Evolutionary conservation across 2,329 filamentous ascomycete species (phyloP).

Genomic region (Neospermospora avenae): DNA sequence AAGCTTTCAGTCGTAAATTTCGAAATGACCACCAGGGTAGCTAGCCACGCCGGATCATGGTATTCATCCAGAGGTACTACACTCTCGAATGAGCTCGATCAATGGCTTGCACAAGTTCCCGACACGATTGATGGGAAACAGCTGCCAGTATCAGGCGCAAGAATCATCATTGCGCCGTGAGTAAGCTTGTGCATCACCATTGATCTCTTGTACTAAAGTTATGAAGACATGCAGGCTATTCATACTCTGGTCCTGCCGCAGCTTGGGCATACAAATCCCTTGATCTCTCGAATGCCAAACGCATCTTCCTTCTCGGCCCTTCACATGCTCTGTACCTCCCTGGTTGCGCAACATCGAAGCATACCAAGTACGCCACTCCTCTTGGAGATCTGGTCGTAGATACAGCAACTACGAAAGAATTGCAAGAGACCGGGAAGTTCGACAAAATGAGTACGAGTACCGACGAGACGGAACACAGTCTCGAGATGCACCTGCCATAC

Average conservation of each 20-base stretch:
- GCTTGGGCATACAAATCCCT: conserved; percentile 92
- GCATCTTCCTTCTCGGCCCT: conserved; percentile 87
- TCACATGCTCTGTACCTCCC: conserved; percentile 83
- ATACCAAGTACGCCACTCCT: conserved; percentile 69
- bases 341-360: conserved; percentile 72
- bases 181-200: conserved; percentile 35
- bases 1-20: background rate
- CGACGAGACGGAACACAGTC: conserved; percentile 84
- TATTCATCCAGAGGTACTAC: conserved; percentile 61
- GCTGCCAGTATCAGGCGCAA: conserved; percentile 70
- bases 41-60: conserved; percentile 85
- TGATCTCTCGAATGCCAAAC: conserved; percentile 77
- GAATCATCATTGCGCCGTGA: conserved; percentile 91
- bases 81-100: conserved; percentile 69
- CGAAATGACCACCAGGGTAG: conserved; percentile 45
- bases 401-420: conserved; percentile 46
- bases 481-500: conserved; percentile 96
- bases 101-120: conserved; percentile 71
- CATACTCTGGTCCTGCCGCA: conserved; percentile 86
- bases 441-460: conserved; percentile 59
- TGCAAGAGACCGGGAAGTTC: conserved; percentile 55
- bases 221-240: conserved; percentile 84
- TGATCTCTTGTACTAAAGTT: conserved; percentile 9
- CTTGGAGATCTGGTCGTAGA: conserved; percentile 70
- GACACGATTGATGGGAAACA: conserved; percentile 53